Percentiles rank a stretch among this genome's conserved stretches.
phyloP scores from a whole-genome alignment of 257 asterid species.

The Striga asiatica region DNA sequence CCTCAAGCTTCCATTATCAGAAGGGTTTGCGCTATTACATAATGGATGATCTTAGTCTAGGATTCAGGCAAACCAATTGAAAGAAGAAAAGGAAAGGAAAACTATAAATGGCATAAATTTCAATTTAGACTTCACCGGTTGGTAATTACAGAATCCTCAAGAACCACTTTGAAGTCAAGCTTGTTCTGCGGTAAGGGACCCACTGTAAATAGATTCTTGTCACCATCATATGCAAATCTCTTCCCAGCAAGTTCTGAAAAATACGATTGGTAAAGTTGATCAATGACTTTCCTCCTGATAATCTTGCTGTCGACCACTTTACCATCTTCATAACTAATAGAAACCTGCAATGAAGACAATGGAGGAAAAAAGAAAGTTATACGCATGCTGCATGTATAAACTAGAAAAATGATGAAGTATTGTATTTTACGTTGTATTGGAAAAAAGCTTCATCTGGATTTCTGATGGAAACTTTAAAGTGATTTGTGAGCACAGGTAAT shows the following conservation, averaged over 20 bases:
- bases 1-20: slow-evolving; percentile 27
- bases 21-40: slow-evolving; percentile 28
- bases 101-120: neutral
- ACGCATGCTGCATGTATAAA: slow-evolving; percentile 4
- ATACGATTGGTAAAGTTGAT: slow-evolving; percentile 59
- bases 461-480: slow-evolving; percentile 57
- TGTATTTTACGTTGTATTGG: slow-evolving; percentile 51
- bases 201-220: slow-evolving; percentile 53
- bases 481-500: slow-evolving; percentile 57
- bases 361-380: neutral
- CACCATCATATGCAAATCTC: slow-evolving; percentile 82
- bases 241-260: slow-evolving; percentile 62
- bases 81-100: neutral
- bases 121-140: slow-evolving; percentile 31
- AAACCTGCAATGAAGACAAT: slow-evolving; percentile 46
- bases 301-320: slow-evolving; percentile 38
- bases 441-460: slow-evolving; percentile 45
- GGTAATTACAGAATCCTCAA: slow-evolving; percentile 54
- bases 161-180: slow-evolving; percentile 42
- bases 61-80: slow-evolving; percentile 7
- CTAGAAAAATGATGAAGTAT: slow-evolving; percentile 9
- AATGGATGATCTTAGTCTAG: slow-evolving; percentile 5
- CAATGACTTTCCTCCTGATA: slow-evolving; percentile 56
- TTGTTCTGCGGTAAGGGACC: slow-evolving; percentile 68
- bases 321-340: slow-evolving; percentile 44